phyloP scores from a whole-genome alignment of 768 basidiomycete species.

The Phylloporus arenicola region DNA sequence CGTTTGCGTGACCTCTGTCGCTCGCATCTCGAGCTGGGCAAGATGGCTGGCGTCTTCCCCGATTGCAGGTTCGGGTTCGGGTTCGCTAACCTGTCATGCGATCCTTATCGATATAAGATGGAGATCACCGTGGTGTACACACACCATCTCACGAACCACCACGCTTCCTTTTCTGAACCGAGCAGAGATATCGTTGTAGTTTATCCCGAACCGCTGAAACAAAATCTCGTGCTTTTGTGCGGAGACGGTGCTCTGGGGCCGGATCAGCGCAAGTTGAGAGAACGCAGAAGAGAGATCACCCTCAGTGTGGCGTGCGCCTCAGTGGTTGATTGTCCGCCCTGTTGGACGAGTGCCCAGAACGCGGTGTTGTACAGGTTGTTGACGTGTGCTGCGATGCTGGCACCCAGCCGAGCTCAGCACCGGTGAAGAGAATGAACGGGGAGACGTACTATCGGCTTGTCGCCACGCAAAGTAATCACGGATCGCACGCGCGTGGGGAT shows the following conservation, averaged over 20 bases:
- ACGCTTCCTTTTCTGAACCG: conserved; percentile 84
- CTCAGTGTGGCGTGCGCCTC: conserved; percentile 79
- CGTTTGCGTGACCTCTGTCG: conserved; percentile 5
- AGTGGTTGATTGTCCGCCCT: conserved; percentile 70
- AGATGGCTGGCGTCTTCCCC: neutral
- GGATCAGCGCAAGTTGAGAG: conserved; percentile 7
- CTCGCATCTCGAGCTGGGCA: neutral
- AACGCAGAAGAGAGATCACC: conserved; percentile 35
- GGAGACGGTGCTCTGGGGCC: conserved; percentile 75
- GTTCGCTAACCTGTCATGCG: conserved; percentile 6
- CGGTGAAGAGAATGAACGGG: neutral
- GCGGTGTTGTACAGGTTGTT: conserved; percentile 96
- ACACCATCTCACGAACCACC: conserved; percentile 62
- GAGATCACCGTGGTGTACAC: neutral
- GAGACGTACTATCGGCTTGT: conserved; percentile 83
- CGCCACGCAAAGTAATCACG: conserved; percentile 96
- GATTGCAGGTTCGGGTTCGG: neutral
- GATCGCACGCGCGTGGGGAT: conserved; percentile 66
- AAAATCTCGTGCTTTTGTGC: conserved; percentile 90
- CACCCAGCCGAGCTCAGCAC: conserved; percentile 14
- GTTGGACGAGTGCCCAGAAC: conserved; percentile 90
- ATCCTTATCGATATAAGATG: neutral
- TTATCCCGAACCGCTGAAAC: conserved; percentile 74
- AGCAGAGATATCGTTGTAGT: conserved; percentile 74
- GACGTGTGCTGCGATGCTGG: conserved; percentile 69